A percentile compares a stretch with the other conserved stretches of the same genome.
phyloP scores from a whole-genome alignment of 2,329 filamentous ascomycete species.

The Harringtonia aguacate region DNA sequence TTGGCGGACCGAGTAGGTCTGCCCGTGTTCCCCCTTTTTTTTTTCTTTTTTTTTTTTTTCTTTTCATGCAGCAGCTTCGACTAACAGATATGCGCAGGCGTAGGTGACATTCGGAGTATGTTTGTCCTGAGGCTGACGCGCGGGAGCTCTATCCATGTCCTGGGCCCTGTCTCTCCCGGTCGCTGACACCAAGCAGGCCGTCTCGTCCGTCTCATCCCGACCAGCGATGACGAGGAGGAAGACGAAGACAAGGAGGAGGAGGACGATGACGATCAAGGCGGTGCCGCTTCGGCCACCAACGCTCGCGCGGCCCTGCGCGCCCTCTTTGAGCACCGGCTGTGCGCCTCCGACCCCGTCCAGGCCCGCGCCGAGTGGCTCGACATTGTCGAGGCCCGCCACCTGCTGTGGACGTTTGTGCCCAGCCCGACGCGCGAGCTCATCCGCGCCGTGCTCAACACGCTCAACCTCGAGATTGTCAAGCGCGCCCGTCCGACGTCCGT shows the following conservation, averaged over 20 bases:
- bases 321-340: slow-evolving; percentile 81
- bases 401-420: slow-evolving; percentile 61
- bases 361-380: slow-evolving; percentile 78
- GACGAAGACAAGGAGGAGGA: too few species aligned
- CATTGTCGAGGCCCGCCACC: slow-evolving; percentile 73
- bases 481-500: slow-evolving; percentile 59
- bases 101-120: slow-evolving; percentile 66
- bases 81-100: slow-evolving; percentile 11
- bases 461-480: slow-evolving; percentile 72
- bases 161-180: not conserved
- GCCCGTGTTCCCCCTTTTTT: not conserved
- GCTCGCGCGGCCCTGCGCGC: slow-evolving; percentile 67
- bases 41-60: too few species aligned
- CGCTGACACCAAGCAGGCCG: slow-evolving; percentile 44
- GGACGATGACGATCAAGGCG: not conserved
- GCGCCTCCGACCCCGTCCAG: slow-evolving; percentile 38
- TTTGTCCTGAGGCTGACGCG: too few species aligned
- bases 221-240: slow-evolving; percentile 24
- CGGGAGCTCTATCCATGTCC: too few species aligned
- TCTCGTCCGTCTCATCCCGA: slow-evolving; percentile 81
- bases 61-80: not conserved
- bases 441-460: slow-evolving; percentile 63
- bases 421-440: slow-evolving; percentile 68
- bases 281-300: slow-evolving; percentile 28
- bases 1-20: slow-evolving; percentile 72